Evolutionary conservation across 257 asterid genomes (phyloP), one percentile per base, ranked within the genome.

Genomic region (Leonotis leonurus): DNA sequence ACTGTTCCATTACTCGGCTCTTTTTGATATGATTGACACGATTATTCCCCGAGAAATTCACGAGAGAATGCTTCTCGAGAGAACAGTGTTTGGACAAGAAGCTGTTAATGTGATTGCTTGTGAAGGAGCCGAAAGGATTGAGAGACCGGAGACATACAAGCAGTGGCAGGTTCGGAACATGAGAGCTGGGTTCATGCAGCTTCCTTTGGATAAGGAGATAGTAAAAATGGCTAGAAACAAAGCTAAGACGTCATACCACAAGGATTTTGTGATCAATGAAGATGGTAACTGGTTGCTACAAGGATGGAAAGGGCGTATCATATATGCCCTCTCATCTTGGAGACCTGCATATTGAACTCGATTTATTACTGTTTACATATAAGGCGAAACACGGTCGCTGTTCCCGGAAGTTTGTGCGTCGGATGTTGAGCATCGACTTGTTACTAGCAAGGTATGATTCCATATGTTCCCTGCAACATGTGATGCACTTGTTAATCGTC

Each of bases 131-230:
- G 85, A 76, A 25, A 73, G 87, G 62, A 67, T 71, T 1, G 80
- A 81, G 68, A 75, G 86, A 45, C 88, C 88, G 0, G 86, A 83
- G 76, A 77, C 82, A 5, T 83, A 83, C 82, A 83, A 77, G 72
- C 89, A 83, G 14, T 83, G 84, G 89, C 86, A 83, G 45, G 77
- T 62, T 11, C 72, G 84, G n/a, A 73, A 80, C 35, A 53, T 70
- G 41, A 80, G 84, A 70, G 89, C 79, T 0, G 84, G 89, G 18
- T 80, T 83, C 1, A 58, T 26, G 66, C 84, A 71, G 74, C 74
- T 83, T 33, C 81, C 81, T 8, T 21, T 80, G 65, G 75, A 80
- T 41, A 68, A 59, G 60, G 84, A 80, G 71, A 67, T 80, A 4
- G 53, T 62, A 66, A 69, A 66, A 67, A 56, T 52, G 58, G 80